A percentile compares a stretch with the other conserved stretches of the same genome.
Conservation (phyloP, 2,329 filamentous ascomycete species). For the Pseudocercospora cruenta region DNA sequence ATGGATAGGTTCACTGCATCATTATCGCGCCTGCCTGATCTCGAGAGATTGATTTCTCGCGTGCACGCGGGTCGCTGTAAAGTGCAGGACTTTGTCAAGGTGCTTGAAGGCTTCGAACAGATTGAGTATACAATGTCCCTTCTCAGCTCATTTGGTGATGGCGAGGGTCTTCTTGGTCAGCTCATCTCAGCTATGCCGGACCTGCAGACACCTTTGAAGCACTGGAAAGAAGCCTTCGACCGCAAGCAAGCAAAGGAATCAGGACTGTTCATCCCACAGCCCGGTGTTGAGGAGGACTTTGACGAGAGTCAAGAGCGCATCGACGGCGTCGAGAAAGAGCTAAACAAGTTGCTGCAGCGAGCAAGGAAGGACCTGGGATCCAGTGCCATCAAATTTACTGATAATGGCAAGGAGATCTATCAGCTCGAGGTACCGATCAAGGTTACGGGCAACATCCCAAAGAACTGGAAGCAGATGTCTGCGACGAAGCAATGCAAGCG, state of each 20-base stretch:
- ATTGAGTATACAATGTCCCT: slow-evolving; percentile 93
- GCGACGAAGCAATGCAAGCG: slow-evolving; percentile 87
- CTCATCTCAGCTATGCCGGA: slow-evolving; percentile 86
- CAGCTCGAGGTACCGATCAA: slow-evolving; percentile 89
- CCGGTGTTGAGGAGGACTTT: slow-evolving; percentile 88
- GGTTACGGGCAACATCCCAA: slow-evolving; percentile 74
- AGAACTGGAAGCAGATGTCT: slow-evolving; percentile 94
- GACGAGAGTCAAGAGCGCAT: slow-evolving; percentile 80
- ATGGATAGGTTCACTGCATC: slow-evolving; percentile 88
- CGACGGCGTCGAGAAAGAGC: slow-evolving; percentile 71
- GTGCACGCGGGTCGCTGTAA: slow-evolving; percentile 91
- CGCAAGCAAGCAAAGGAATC: slow-evolving; percentile 75
- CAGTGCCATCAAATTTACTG: slow-evolving; percentile 60
- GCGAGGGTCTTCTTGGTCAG: slow-evolving; percentile 80
- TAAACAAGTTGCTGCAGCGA: slow-evolving; percentile 71
- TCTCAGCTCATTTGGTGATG: slow-evolving; percentile 72
- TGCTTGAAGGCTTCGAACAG: slow-evolving; percentile 95
- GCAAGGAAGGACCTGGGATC: slow-evolving; percentile 76
- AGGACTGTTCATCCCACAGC: slow-evolving; percentile 81
- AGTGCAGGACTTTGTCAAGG: slow-evolving; percentile 87
- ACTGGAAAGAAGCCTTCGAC: slow-evolving; percentile 93
- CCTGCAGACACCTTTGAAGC: slow-evolving; percentile 71
- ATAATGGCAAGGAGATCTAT: slow-evolving; percentile 96
- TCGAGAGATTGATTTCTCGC: slow-evolving; percentile 90
- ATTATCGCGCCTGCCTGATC: slow-evolving; percentile 86